Percentiles rank a stretch among this genome's conserved stretches.
Evolutionary conservation across 2,329 filamentous ascomycete species (phyloP).

Genomic region (Penicillium sp.): DNA sequence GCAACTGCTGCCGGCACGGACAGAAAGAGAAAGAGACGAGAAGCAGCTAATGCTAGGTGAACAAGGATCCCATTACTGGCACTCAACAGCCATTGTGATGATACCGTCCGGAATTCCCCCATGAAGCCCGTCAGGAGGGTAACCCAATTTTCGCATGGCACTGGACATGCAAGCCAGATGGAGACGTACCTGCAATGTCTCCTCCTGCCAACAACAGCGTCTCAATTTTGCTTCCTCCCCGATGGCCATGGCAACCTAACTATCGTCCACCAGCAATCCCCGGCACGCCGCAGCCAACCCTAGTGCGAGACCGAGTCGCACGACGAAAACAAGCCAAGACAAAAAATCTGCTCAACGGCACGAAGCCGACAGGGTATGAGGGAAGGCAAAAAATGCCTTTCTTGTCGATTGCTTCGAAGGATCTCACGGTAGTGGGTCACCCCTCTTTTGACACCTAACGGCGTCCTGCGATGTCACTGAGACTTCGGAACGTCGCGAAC

Average conservation of each 20-base stretch:
- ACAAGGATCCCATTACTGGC: constrained; percentile 5
- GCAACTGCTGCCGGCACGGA: constrained; percentile 1
- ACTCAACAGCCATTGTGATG: constrained; percentile 4
- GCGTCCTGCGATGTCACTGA: constrained; percentile 15
- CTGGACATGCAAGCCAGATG: constrained; percentile 11
- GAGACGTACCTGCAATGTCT: constrained; percentile 1
- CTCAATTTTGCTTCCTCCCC: neutral
- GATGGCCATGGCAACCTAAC: constrained; percentile 5
- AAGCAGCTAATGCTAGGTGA: neutral
- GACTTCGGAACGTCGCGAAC: constrained; percentile 19
- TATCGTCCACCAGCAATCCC: constrained; percentile 16
- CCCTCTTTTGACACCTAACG: neutral
- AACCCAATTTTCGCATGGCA: constrained; percentile 16
- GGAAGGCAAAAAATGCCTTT: constrained; percentile 19
- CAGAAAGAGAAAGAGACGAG: constrained; percentile 1
- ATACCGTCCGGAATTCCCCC: constrained; percentile 1
- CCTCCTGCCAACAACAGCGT: neutral
- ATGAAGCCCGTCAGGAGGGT: constrained; percentile 9
- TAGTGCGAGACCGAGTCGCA: constrained; percentile 13
- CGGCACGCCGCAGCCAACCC: constrained; percentile 17
- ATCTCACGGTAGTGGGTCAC: constrained; percentile 13
- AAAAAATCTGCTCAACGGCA: constrained; percentile 22
- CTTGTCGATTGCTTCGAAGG: constrained; percentile 13
- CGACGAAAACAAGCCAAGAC: constrained; percentile 10
- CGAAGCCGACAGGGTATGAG: constrained; percentile 13